phyloP scores from a whole-genome alignment of 495 filamentous ascomycete species.

The Hypoxylon intermedium region DNA sequence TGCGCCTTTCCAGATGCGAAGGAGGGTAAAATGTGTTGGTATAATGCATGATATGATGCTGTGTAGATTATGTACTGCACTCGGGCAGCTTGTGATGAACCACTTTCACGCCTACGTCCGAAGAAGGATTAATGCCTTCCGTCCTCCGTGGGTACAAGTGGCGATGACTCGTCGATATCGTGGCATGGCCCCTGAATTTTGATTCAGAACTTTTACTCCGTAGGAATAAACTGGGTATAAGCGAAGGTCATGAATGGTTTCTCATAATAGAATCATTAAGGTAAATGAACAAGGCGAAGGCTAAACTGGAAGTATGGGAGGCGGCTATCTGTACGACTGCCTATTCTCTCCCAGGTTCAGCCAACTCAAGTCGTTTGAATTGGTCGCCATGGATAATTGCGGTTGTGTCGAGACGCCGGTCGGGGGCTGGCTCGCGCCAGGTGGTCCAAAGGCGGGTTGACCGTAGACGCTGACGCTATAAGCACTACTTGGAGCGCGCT shows the following conservation, averaged over 20 bases:
- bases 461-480: slow-evolving; percentile 59
- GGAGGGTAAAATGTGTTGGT: slow-evolving; percentile 19
- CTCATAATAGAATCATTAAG: slow-evolving; percentile 34
- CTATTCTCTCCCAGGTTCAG: slow-evolving; percentile 63
- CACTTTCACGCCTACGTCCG: slow-evolving; percentile 1
- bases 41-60: slow-evolving; percentile 8
- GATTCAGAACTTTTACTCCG: slow-evolving; percentile 30
- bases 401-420: slow-evolving; percentile 53
- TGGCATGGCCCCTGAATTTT: slow-evolving; percentile 25
- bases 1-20: slow-evolving; percentile 40
- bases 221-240: slow-evolving; percentile 36
- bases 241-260: slow-evolving; percentile 34
- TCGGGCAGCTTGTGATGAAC: slow-evolving; percentile 23
- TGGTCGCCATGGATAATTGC: slow-evolving; percentile 45
- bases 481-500: slow-evolving; percentile 64
- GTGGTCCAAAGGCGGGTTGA: slow-evolving; percentile 49
- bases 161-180: slow-evolving; percentile 25
- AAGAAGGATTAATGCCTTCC: slow-evolving; percentile 14
- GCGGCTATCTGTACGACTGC: slow-evolving; percentile 11
- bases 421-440: slow-evolving; percentile 46
- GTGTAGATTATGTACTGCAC: slow-evolving; percentile 25
- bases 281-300: slow-evolving; percentile 7
- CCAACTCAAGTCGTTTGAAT: slow-evolving; percentile 75
- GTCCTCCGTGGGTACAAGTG: slow-evolving; percentile 2
- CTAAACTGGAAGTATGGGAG: background rate